Evolutionary conservation across 129 eudicot genomes (phyloP).

Genomic region (Artemisia tridentata): DNA sequence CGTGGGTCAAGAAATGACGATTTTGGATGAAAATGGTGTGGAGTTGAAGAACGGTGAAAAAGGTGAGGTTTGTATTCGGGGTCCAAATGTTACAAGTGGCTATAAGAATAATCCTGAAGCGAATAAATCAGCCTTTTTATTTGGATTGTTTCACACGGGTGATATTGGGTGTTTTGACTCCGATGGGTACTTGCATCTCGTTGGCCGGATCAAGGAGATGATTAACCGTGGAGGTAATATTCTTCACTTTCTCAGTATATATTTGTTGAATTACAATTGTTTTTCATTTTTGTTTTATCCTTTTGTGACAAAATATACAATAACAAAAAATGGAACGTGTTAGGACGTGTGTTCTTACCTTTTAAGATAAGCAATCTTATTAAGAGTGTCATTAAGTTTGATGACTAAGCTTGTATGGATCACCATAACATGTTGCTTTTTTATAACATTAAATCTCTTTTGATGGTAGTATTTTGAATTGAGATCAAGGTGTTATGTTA

Average conservation of each 20-base stretch:
- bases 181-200: conserved; percentile 86
- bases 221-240: conserved; percentile 94
- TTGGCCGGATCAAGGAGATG: conserved; percentile 92
- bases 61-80: conserved; percentile 95
- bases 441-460: too few species aligned
- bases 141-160: conserved; percentile 97
- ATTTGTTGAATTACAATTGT: not conserved
- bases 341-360: too few species aligned
- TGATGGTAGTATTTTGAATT: too few species aligned
- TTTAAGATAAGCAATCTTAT: too few species aligned
- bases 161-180: conserved; percentile 82
- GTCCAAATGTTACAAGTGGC: conserved; percentile 91
- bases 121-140: conserved; percentile 66
- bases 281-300: too few species aligned
- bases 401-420: too few species aligned
- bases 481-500: too few species aligned
- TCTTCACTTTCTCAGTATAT: not conserved
- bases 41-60: conserved; percentile 46
- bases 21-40: conserved; percentile 72
- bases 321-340: too few species aligned
- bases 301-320: too few species aligned
- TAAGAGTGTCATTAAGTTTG: too few species aligned
- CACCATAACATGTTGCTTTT: too few species aligned
- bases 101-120: conserved; percentile 94
- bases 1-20: conserved; percentile 95